These are phyloP conservation scores for Chrysochromulina tobinii DNA, from an alignment of 78 protist species.

Conservation along the genomic window DNA sequence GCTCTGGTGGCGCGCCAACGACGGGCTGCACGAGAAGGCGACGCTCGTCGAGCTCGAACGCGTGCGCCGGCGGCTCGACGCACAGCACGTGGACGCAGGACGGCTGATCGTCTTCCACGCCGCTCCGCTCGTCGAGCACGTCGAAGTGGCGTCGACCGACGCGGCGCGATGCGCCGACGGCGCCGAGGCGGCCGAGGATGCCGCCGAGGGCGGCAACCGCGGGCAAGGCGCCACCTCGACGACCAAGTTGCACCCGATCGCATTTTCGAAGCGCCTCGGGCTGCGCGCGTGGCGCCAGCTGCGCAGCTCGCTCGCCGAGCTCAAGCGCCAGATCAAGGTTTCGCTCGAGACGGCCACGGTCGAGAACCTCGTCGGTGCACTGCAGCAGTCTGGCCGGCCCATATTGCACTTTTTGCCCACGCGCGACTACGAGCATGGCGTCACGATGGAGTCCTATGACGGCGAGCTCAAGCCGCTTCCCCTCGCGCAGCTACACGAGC, in stretches of 20 bases:
- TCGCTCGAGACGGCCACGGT: neutral
- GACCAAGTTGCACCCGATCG: neutral
- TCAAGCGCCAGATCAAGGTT: neutral
- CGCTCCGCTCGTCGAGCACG: neutral
- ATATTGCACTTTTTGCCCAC: neutral
- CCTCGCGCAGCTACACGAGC: neutral
- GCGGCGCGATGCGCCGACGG: neutral
- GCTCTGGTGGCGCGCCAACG: neutral
- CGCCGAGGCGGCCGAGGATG: neutral
- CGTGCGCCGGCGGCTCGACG: neutral
- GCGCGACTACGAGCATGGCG: neutral
- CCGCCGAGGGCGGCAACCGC: neutral
- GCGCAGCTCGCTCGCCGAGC: neutral
- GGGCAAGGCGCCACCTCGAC: no score
- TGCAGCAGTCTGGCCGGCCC: neutral
- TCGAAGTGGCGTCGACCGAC: neutral
- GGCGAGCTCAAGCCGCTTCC: constrained; percentile 3
- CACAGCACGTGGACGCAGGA: neutral
- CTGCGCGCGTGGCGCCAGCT: neutral
- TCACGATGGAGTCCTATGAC: neutral
- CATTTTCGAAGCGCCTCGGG: neutral
- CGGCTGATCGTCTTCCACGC: neutral
- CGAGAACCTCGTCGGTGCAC: neutral
- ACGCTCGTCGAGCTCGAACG: neutral
- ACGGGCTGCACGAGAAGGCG: constrained; percentile 2